Conservation (phyloP, 495 filamentous ascomycete genomes). For the Hyaloscypha hepaticicola region DNA sequence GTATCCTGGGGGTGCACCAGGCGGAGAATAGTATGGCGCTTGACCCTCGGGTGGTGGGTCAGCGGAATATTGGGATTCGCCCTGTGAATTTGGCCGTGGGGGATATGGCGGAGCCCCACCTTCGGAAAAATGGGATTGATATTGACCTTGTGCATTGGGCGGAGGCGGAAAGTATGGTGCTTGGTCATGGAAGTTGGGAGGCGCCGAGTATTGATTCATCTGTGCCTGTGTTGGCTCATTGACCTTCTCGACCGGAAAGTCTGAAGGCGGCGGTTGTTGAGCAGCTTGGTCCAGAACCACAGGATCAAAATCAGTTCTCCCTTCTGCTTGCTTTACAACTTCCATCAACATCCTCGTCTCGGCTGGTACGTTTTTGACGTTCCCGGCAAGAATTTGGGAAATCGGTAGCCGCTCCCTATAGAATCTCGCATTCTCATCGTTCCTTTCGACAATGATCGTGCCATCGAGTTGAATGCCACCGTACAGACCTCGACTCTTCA, state of each 20-base stretch:
- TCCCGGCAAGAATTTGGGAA: constrained; percentile 65
- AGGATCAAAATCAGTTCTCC: constrained; percentile 35
- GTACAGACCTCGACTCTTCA: constrained; percentile 78
- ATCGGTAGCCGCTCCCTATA: constrained; percentile 65
- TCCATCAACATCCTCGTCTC: constrained; percentile 27
- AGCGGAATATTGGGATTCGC: neutral
- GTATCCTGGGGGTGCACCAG: constrained; percentile 3
- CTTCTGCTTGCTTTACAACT: constrained; percentile 26
- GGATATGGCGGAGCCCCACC: neutral
- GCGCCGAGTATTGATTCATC: constrained; percentile 15
- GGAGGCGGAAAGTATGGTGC: neutral
- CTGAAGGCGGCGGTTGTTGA: constrained; percentile 64
- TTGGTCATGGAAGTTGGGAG: constrained; percentile 8
- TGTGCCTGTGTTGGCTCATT: constrained; percentile 21
- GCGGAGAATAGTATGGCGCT: neutral
- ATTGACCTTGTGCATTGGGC: neutral
- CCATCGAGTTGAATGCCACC: constrained; percentile 77
- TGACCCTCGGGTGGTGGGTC: neutral
- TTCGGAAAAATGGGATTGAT: neutral
- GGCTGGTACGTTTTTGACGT: constrained; percentile 40
- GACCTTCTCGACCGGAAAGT: constrained; percentile 54
- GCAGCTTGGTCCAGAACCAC: constrained; percentile 43
- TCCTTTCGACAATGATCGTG: constrained; percentile 73
- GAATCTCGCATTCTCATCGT: constrained; percentile 77
- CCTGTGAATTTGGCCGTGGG: neutral